Base-by-base conservation (phyloP, 2,329 filamentous ascomycete species). In the Fonsecaea pugnacius region DNA sequence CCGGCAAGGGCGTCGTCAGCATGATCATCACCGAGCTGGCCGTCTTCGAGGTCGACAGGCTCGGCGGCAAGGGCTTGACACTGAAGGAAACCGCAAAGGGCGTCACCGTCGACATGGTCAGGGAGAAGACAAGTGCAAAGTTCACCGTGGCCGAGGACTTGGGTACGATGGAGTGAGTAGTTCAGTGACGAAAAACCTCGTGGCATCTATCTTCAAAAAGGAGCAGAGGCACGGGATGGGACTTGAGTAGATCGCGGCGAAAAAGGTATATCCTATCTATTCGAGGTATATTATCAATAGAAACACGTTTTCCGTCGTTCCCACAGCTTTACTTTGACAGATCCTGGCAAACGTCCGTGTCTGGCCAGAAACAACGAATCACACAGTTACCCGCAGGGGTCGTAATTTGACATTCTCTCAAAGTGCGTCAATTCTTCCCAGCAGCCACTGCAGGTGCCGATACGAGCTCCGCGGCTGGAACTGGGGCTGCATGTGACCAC, bases 41-140 rank as follows among this genome's bases (percentile, higher is more conserved):
- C 69, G 88, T 91, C 7, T 91, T 91, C 73, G 87, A 94, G 68
- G 91, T 96, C 63, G 91, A 96, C 75, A 82, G 89, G 50, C 75
- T 75, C 30, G 84, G 85, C 18, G 88, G 88, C 1, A 82, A 79
- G 0, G 83, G 80, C 0, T 73, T 91, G 43, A 88, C 86, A 0
- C 79, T 92, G 57, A 89, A 87, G 0, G 90, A 92, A 76, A 75
- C 91, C n/a, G 89, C 89, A 1, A 87, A 87, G 1, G 89, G 87
- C 0, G 85, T 91, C 0, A 83, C 82, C 14, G 82, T 91, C 0
- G 88, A 92, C 36, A 86, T 89, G 67, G 83, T 92, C 3, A 84
- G 79, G 77, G 79, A 80, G 70, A 91, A 91, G 81, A 92, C 90
- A 1, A 87, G 85, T 57, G 89, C 90, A 0, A 80, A 83, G 50